phyloP scores from a whole-genome alignment of 2,329 filamentous ascomycete genomes.

The Phaeosphaeriaceae sp. region DNA sequence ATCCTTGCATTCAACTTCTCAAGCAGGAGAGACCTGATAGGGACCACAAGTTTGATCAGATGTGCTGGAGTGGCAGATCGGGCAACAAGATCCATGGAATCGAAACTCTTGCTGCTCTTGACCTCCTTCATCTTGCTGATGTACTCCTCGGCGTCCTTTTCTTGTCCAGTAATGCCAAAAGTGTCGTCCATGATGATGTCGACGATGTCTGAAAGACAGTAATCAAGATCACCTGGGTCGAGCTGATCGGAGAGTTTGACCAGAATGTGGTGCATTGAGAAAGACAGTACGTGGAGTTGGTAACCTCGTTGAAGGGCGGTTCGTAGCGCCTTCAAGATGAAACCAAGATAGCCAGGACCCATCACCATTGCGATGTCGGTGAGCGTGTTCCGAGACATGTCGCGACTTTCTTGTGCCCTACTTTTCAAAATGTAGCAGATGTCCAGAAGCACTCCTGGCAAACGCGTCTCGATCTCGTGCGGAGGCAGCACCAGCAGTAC shows the following conservation, averaged over 20 bases:
- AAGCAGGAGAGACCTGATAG: conserved; percentile 78
- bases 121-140: conserved; percentile 96
- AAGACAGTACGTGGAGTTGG: conserved; percentile 93
- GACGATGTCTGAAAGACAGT: conserved; percentile 81
- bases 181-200: conserved; percentile 96
- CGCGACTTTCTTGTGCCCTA: conserved; percentile 85
- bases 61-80: conserved; percentile 79
- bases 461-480: conserved; percentile 73
- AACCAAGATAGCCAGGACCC: conserved; percentile 84
- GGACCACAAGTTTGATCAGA: conserved; percentile 77
- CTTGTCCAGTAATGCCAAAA: conserved; percentile 89
- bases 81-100: conserved; percentile 93
- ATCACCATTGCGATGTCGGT: conserved; percentile 82
- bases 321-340: conserved; percentile 90
- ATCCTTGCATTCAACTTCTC: conserved; percentile 86
- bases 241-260: conserved; percentile 77
- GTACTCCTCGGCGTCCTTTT: conserved; percentile 97
- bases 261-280: conserved; percentile 90
- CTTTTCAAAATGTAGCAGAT: conserved; percentile 92
- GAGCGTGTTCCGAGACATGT: conserved; percentile 88
- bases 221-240: conserved; percentile 84
- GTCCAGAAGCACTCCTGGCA: conserved; percentile 87
- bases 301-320: conserved; percentile 85
- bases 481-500: conserved; percentile 81
- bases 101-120: conserved; percentile 97